Evolutionary conservation across 2,329 filamentous ascomycete species (phyloP), one percentile per base, ranked within the genome.

Genomic region (Amphichorda felina): DNA sequence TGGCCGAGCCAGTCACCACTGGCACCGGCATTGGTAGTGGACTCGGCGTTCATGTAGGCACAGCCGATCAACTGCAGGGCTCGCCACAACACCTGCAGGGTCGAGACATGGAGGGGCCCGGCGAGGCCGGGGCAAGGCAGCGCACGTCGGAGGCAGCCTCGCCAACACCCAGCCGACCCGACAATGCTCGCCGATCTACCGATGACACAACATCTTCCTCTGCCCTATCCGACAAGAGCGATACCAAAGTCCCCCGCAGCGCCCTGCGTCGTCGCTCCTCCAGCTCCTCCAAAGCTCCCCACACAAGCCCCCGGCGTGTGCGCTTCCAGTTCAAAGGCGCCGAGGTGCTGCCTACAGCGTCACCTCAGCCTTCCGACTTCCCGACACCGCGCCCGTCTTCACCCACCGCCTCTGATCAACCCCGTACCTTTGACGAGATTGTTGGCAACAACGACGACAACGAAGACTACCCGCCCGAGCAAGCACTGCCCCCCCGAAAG

Each of bases 301-400:
- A 62, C 32, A 59, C 61, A 30, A 75, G 72, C 45, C 72, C 71
- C n/a, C 66, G 74, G 21, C 64, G 72, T 40, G 75, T 79, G 38
- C 72, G 75, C 33, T 79, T 79, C 42, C 67, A 75, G 26, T 67
- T 79, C 31, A 65, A 66, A 48, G 74, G 73, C 36, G 59, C 66
- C 42, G 72, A 79, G 46, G 71, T 80, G 25, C 55, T 76, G 38
- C 72, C 75, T 15, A 76, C 73, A 31, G 58, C 66, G 18, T 75
- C 72, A 16, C 74, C 73, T 32, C 61, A 64, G 41, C 42, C 50
- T 37, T 44, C 56, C 37, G 50, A 57, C 40, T 44, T 53, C 47
- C 45, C 54, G 35, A 41, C 45, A 28, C 48, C 47, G 7, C 45
- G 47, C 38, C 41, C 50, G 35, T 34, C 45, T 16, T 51, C 49